These are phyloP conservation scores for Coniferiporia sulphurascens DNA, from an alignment of 1,284 basidiomycete species.

Conservation along the genomic window DNA sequence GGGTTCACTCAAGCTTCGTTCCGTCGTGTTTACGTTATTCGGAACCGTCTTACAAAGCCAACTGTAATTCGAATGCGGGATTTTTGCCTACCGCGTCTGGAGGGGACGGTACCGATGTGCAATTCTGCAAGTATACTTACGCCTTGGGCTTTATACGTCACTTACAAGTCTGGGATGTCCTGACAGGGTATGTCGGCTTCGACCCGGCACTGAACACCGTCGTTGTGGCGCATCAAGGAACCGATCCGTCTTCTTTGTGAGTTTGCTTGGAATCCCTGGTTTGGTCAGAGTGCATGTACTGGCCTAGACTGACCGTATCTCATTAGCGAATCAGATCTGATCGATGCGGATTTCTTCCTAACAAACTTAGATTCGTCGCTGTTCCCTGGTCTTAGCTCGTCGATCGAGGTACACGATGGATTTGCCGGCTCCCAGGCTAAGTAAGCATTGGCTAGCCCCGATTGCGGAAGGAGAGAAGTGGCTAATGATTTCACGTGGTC, in stretches of 20 bases:
- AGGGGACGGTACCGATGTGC: constrained; percentile 48
- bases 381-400: constrained; percentile 51
- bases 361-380: constrained; percentile 37
- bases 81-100: constrained; percentile 57
- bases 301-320: constrained; percentile 22
- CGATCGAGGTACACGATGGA: constrained; percentile 51
- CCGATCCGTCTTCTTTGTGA: constrained; percentile 26
- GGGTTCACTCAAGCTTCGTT: background rate
- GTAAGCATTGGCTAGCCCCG: constrained; percentile 30
- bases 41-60: constrained; percentile 28
- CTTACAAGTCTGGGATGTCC: background rate
- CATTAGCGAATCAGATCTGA: constrained; percentile 40
- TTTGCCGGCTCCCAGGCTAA: constrained; percentile 49
- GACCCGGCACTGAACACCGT: constrained; percentile 27
- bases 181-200: constrained; percentile 34
- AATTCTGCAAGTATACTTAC: constrained; percentile 40
- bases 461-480: background rate
- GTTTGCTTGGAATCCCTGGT: constrained; percentile 2
- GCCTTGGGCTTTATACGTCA: background rate
- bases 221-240: constrained; percentile 34
- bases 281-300: constrained; percentile 16
- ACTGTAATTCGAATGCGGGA: constrained; percentile 47
- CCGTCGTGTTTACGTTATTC: background rate
- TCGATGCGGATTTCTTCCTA: constrained; percentile 46
- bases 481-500: background rate